Percentiles rank a stretch among this genome's conserved stretches.
These are phyloP conservation scores for Pythium insidiosum DNA, from an alignment of 352 stramenopile genomes.

Conservation along the genomic window DNA sequence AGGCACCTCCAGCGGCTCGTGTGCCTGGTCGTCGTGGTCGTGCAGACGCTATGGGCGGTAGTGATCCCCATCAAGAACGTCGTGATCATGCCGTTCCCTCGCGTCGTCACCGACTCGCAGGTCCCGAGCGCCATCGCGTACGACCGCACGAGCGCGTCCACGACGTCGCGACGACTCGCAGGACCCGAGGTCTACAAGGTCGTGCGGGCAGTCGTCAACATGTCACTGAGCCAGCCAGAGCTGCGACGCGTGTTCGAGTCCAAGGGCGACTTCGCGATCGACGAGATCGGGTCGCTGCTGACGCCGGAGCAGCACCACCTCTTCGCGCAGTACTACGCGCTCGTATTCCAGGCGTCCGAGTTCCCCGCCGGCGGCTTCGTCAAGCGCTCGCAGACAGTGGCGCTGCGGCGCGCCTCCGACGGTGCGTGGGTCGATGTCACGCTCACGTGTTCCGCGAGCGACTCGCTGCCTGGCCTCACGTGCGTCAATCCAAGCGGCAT, in stretches of 20 bases:
- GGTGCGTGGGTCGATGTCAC: constrained; percentile 13
- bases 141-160: too few relatives aligned
- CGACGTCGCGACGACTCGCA: not conserved
- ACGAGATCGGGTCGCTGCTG: not conserved
- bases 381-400: not conserved
- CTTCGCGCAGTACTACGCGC: not conserved
- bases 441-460: constrained; percentile 19
- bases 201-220: not conserved
- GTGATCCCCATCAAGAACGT: not conserved
- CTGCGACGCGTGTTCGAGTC: not conserved
- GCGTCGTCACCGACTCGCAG: not conserved
- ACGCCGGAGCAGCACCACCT: not conserved
- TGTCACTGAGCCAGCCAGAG: not conserved
- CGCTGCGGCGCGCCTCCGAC: constrained; percentile 16
- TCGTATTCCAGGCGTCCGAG: not conserved
- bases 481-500: too few relatives aligned
- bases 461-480: too few relatives aligned
- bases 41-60: not conserved
- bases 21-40: not conserved
- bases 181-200: not conserved
- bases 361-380: not conserved
- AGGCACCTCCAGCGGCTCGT: too few relatives aligned
- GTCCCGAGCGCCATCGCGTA: not conserved
- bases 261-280: not conserved
- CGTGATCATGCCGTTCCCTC: not conserved